Base-by-base conservation (phyloP, 257 asterid genomes). In the Vinca minor region DNA sequence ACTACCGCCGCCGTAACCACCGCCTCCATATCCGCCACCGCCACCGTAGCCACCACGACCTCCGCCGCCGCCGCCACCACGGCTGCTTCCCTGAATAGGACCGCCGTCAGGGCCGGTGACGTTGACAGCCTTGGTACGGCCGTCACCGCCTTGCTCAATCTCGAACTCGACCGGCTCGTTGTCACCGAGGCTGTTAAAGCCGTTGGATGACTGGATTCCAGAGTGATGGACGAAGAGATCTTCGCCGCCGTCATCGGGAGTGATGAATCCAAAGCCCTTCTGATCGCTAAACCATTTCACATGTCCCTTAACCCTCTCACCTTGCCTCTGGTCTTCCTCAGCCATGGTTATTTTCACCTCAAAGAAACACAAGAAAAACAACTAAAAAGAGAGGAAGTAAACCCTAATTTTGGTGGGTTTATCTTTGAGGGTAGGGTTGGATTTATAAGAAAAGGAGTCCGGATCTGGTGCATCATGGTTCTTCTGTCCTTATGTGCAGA, bases 281-380 rank as follows among this genome's bases (percentile, higher is more conserved):
- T 84, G 91, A 53, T 82, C 95, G 67, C 75, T 83, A 70, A 91
- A 91, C 97, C 97, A 91, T 69, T 91, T 91, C 4, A 91, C 97
- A 0, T 71, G 65, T 0, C 97, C 97, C 80, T 60, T 82, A 4
- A 67, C 72, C 73, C 78, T 76, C 25, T 78, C 80, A 20, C 62
- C 67, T 50, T 72, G 59, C 49, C 20, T 26, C 53, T 50, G 68
- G 41, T 62, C 74, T 25, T 73, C 71, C 29, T 68, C 79, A 0
- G 78, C 77, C 85, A 71, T 73, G 44, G 15, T 34, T 34, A 2
- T 34, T 34, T 34, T 34, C 7, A 34, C 20, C 35, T 36, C 1
- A 3, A 17, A n/a, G n/a, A n/a, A 31, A 11, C n/a, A 29, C 17
- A 25, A 5, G 0, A 4, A 4, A 17, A 11, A 2, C 17, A 26